Base-by-base conservation (phyloP, 164 flowering plant species). In the Aristolochia fimbriata region DNA sequence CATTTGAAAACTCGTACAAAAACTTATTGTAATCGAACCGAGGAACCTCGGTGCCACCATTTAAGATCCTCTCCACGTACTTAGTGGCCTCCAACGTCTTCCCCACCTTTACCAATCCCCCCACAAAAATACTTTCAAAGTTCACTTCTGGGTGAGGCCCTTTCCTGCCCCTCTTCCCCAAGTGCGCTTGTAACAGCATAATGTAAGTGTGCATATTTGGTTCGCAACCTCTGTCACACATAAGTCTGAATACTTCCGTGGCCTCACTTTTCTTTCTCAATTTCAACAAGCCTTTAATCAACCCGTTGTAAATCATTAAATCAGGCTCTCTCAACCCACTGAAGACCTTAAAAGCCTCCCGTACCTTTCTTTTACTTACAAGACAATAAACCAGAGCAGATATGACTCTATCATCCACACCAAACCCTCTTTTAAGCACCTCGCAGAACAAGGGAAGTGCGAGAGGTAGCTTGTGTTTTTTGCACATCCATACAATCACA, bases 181-280 rank as follows among this genome's bases (percentile, higher is more conserved):
- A 60, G 76, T 92, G 98, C 58, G 91, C 98, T 60, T 89, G 95
- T 81, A 92, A 73, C 43, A 92, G 71, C 93, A 92, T 87, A 13
- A 92, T 64, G 55, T 89, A 92, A 1, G 98, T 89, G 63, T 92
- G 97, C 97, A 92, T 89, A 30, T 64, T 83, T 46, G 97, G 96
- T 77, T 89, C 96, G 73, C 89, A 83, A 31, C 91, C 90, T 64
- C 79, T 76, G 65, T 67, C 71, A 60, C 84, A 77, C 98, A 92
- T 92, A 76, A 80, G 84, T 62, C 97, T 75, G 56, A 92, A 92
- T 52, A 89, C 90, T 58, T 89, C 67, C 14, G 98, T 89, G 51
- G 98, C 96, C 62, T 88, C 98, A 51, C 82, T 67, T 30, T 83
- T 73, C 69, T 65, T 85, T 65, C 68, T 85, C 70, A 83, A 61